Conservation (phyloP, 164 flowering plant genomes). For the Piper longum region DNA sequence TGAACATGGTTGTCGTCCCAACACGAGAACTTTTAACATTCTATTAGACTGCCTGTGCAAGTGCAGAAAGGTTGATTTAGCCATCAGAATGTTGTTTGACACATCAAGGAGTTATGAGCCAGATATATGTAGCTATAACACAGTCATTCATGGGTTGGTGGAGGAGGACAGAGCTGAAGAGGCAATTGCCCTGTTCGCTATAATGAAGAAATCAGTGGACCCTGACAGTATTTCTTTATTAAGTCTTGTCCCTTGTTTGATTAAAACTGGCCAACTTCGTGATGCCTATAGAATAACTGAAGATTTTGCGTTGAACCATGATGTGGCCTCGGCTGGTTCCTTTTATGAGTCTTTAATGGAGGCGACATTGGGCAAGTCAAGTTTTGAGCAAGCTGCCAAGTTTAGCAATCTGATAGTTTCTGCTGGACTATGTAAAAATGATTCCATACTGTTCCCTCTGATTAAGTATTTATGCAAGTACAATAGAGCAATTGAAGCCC, state of each 20-base stretch:
- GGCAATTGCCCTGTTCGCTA: slow-evolving; percentile 77
- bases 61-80: slow-evolving; percentile 50
- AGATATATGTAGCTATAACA: slow-evolving; percentile 76
- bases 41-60: slow-evolving; percentile 26
- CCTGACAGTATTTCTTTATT: slow-evolving; percentile 69
- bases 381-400: slow-evolving; percentile 25
- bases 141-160: slow-evolving; percentile 54
- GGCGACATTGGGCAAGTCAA: slow-evolving; percentile 44
- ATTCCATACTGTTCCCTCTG: slow-evolving; percentile 44
- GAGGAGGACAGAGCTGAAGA: slow-evolving; percentile 36
- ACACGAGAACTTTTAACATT: slow-evolving; percentile 24
- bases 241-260: slow-evolving; percentile 60
- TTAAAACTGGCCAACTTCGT: slow-evolving; percentile 37
- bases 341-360: slow-evolving; percentile 61
- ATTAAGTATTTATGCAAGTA: slow-evolving; percentile 38
- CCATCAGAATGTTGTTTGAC: slow-evolving; percentile 38
- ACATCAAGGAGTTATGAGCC: slow-evolving; percentile 56
- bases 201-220: slow-evolving; percentile 51
- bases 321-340: slow-evolving; percentile 11
- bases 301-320: slow-evolving; percentile 21
- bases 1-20: slow-evolving; percentile 14
- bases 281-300: slow-evolving; percentile 45
- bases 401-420: slow-evolving; percentile 43
- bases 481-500: slow-evolving; percentile 38
- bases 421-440: slow-evolving; percentile 33